A percentile compares a stretch with the other conserved stretches of the same genome.
Conservation (phyloP, 2,329 filamentous ascomycete genomes). For the Paraconiothyrium brasiliense region DNA sequence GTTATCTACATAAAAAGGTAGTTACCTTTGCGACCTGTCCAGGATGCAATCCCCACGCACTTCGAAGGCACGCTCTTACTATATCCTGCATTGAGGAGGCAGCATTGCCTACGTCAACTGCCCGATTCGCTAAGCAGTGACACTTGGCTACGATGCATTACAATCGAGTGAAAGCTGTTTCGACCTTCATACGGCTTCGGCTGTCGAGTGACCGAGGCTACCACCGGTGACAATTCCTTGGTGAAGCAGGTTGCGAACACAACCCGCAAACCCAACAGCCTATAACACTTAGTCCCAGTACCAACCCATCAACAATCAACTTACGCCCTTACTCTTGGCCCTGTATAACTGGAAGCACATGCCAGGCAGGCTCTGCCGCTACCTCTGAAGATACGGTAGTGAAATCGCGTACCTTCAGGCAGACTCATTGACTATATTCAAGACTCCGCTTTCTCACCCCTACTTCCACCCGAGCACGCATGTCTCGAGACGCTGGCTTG, state of each 20-base stretch:
- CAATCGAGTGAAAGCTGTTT: background rate
- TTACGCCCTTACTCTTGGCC: too few relatives aligned
- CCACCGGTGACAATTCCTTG: background rate
- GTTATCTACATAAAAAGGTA: background rate
- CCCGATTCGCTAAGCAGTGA: background rate
- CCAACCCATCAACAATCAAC: too few relatives aligned
- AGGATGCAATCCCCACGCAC: too few relatives aligned
- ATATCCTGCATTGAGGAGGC: background rate
- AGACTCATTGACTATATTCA: background rate
- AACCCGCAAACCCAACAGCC: background rate
- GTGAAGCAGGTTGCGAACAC: background rate
- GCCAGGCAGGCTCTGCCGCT: background rate
- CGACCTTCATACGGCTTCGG: background rate
- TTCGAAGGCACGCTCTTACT: background rate
- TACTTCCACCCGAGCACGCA: too few relatives aligned
- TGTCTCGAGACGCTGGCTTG: background rate
- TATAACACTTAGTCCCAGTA: too few relatives aligned
- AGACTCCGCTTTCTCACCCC: background rate
- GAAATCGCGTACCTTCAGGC: background rate
- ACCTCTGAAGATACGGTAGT: background rate
- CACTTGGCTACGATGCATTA: background rate
- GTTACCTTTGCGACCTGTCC: background rate
- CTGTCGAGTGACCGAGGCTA: background rate
- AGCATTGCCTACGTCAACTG: background rate
- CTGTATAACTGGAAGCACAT: background rate